These are phyloP conservation scores for Phytopythium litorale DNA, from an alignment of 352 stramenopile species.

Conservation along the genomic window DNA sequence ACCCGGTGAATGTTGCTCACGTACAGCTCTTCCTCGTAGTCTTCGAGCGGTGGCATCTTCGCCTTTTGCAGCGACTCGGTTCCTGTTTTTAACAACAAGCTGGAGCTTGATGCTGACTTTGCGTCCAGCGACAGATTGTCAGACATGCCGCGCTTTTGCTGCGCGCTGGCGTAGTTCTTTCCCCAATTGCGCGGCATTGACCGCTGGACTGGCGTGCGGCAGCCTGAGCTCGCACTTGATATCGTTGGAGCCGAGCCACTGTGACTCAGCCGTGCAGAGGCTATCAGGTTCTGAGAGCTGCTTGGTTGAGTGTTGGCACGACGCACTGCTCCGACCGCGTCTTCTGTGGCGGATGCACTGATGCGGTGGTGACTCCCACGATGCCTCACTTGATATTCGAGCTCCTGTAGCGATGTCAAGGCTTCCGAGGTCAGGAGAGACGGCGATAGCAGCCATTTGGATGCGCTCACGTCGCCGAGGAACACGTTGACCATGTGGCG, in stretches of 20 bases:
- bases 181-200: constrained; percentile 66
- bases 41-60: not conserved
- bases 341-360: constrained; percentile 7
- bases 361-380: constrained; percentile 39
- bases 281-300: not conserved
- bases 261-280: not conserved
- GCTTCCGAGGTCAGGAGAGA: constrained; percentile 35
- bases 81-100: not conserved
- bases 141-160: constrained; percentile 23
- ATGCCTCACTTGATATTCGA: constrained; percentile 52
- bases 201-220: constrained; percentile 18
- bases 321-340: not conserved
- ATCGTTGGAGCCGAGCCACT: not conserved
- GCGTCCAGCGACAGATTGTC: constrained; percentile 16
- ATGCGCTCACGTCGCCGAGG: constrained; percentile 17
- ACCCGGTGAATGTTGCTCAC: constrained; percentile 35
- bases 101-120: constrained; percentile 8
- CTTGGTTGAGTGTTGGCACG: not conserved
- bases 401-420: constrained; percentile 39
- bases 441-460: constrained; percentile 47
- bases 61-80: not conserved
- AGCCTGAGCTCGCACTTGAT: not conserved
- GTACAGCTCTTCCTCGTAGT: constrained; percentile 18
- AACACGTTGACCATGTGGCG: constrained; percentile 60
- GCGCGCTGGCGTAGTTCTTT: constrained; percentile 37